phyloP scores from a whole-genome alignment of 2,329 filamentous ascomycete genomes.

The Calycina marina region DNA sequence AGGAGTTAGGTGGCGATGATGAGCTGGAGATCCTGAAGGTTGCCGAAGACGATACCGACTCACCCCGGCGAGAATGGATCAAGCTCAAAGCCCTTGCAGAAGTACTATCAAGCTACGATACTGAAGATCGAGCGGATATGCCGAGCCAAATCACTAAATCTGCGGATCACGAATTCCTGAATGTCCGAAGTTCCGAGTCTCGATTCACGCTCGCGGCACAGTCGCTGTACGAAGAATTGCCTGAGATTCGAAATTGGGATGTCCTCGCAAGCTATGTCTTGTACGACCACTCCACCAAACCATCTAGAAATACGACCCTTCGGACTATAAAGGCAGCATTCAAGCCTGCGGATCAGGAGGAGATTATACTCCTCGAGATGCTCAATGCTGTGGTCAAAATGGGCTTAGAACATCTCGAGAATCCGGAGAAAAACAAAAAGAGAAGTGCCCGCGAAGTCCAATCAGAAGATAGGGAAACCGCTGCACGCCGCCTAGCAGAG shows the following conservation, averaged over 20 bases:
- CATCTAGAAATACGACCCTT: constrained; percentile 45
- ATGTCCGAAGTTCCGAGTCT: constrained; percentile 56
- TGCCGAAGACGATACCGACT: constrained; percentile 57
- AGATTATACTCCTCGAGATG: constrained; percentile 74
- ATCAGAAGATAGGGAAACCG: constrained; percentile 59
- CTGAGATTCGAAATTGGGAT: constrained; percentile 77
- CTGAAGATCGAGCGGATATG: constrained; percentile 46
- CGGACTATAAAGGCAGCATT: constrained; percentile 22
- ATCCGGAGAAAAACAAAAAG: constrained; percentile 46
- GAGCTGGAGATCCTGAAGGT: constrained; percentile 58
- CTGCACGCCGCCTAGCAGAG: constrained; percentile 61
- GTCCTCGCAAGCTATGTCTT: constrained; percentile 78
- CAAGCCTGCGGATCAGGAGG: constrained; percentile 37
- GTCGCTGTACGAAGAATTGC: constrained; percentile 68
- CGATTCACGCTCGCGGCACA: constrained; percentile 77
- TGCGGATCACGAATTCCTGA: constrained; percentile 29
- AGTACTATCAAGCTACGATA: constrained; percentile 68
- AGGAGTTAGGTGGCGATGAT: constrained; percentile 73
- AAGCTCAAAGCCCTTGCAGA: constrained; percentile 84
- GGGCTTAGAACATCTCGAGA: constrained; percentile 49
- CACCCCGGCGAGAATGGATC: constrained; percentile 72
- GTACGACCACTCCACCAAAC: constrained; percentile 66
- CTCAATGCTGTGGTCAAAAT: constrained; percentile 71
- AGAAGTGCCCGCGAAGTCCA: constrained; percentile 38
- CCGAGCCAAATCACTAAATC: constrained; percentile 30